phyloP scores from a whole-genome alignment of 2,329 filamentous ascomycete genomes.

The Oidium heveae region DNA sequence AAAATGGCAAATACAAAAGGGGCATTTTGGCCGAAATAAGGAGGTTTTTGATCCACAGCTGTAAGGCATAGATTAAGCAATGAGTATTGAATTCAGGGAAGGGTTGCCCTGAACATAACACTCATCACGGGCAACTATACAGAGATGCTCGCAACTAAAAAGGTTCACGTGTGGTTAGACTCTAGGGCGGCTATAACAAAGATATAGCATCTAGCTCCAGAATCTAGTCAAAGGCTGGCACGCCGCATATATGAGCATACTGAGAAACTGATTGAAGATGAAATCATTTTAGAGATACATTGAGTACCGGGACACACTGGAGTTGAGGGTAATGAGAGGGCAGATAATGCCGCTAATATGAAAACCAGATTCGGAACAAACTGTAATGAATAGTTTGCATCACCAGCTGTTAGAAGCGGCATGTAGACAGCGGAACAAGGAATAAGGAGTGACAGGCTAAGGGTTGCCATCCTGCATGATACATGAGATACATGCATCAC shows the following conservation, averaged over 20 bases:
- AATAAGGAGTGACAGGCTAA: no score
- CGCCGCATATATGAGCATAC: background rate
- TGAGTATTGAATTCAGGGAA: background rate
- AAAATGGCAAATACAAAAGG: background rate
- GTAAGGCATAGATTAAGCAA: background rate
- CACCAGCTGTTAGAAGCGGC: no score
- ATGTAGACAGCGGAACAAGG: no score
- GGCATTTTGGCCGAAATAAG: background rate
- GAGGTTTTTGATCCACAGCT: background rate
- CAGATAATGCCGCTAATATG: background rate
- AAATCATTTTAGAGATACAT: background rate
- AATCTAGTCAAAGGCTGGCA: background rate
- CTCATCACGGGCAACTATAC: background rate
- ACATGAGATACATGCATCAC: no score
- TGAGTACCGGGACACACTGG: background rate
- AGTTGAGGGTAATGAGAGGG: no score
- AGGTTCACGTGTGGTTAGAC: background rate
- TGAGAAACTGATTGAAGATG: background rate
- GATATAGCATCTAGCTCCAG: background rate
- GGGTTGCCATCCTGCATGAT: no score
- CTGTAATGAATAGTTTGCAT: background rate
- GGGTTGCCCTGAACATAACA: background rate
- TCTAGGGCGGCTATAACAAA: background rate
- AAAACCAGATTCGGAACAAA: background rate
- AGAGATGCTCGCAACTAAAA: background rate